Conservation (phyloP, 176 grass and related monocot genomes). For the Neostapfia colusana region DNA sequence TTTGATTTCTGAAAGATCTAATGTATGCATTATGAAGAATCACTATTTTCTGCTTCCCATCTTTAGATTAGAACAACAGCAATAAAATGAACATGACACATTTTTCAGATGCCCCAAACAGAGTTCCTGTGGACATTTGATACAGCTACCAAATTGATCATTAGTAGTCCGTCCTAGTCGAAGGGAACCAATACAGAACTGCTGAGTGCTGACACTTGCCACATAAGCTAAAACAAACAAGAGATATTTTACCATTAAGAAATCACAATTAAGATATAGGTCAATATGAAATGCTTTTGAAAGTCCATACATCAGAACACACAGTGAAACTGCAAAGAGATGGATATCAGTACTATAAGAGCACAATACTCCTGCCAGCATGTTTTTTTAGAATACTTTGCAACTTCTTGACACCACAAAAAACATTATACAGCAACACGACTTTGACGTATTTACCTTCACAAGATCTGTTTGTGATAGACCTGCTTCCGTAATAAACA, state of each 20-base stretch:
- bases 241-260: neutral
- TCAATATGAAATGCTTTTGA: neutral
- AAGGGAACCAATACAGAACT: constrained; percentile 21
- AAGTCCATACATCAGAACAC: constrained; percentile 8
- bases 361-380: neutral
- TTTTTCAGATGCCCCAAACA: neutral
- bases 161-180: constrained; percentile 13
- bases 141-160: constrained; percentile 14
- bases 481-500: constrained; percentile 90
- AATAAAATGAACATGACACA: constrained; percentile 3
- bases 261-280: constrained; percentile 6
- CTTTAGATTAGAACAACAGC: constrained; percentile 13
- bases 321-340: constrained; percentile 22
- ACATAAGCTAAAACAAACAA: neutral
- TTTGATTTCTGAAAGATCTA: too few species aligned
- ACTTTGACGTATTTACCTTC: constrained; percentile 61
- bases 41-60: neutral
- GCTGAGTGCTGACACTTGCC: neutral
- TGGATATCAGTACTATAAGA: neutral
- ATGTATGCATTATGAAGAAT: neutral
- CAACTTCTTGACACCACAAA: constrained; percentile 18
- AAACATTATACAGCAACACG: constrained; percentile 12
- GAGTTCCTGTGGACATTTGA: neutral
- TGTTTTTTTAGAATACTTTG: constrained; percentile 1
- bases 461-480: constrained; percentile 73